phyloP scores from a whole-genome alignment of 805 yeast species.

The Saccharomycopsis sp. region DNA sequence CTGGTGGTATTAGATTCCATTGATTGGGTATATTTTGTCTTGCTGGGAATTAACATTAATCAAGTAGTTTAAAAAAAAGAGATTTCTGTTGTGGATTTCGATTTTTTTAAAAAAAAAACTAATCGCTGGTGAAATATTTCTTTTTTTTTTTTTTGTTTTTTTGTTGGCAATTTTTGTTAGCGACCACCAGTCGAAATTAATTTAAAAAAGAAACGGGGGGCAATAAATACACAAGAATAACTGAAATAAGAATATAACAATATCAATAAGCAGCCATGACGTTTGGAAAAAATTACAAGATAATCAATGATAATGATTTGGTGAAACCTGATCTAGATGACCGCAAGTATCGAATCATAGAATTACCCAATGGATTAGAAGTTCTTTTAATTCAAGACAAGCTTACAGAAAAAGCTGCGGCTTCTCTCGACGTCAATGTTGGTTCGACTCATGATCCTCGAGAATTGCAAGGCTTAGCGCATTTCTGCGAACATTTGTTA shows the following conservation, averaged over 20 bases:
- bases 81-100: too few species aligned
- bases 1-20: too few species aligned
- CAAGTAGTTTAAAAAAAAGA: too few species aligned
- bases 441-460: slow-evolving; percentile 70
- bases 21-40: too few species aligned
- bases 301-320: slow-evolving; percentile 24
- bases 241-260: too few species aligned
- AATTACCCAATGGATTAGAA: slow-evolving; percentile 48
- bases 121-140: too few species aligned
- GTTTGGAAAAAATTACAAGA: too few species aligned
- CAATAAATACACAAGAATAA: neutral
- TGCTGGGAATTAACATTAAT: too few species aligned
- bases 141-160: neutral
- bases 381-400: slow-evolving; percentile 65
- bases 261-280: too few species aligned
- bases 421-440: slow-evolving; percentile 70
- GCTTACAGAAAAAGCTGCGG: slow-evolving; percentile 67
- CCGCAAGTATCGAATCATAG: slow-evolving; percentile 61
- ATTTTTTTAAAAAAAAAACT: too few species aligned
- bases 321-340: slow-evolving; percentile 54
- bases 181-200: too few species aligned
- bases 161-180: neutral
- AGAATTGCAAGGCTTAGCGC: slow-evolving; percentile 66
- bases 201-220: neutral
- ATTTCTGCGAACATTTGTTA: slow-evolving; percentile 65